These are phyloP conservation scores for Ogataea polymorpha DNA, from an alignment of 805 yeast species.

Conservation along the genomic window DNA sequence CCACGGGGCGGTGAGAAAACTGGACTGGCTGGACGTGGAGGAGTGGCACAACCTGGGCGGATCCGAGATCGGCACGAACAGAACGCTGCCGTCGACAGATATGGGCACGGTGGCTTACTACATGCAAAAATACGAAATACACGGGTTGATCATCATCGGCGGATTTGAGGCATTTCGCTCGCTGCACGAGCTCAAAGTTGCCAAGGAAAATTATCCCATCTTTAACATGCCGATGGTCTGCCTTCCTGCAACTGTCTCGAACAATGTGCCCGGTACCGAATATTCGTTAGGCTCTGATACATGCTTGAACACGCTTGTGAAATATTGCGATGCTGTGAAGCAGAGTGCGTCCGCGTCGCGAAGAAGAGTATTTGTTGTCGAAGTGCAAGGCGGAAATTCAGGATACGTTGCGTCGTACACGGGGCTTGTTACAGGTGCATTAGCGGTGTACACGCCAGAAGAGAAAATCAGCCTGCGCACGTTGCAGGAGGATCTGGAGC, in stretches of 20 bases:
- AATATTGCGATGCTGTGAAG: slow-evolving; percentile 92
- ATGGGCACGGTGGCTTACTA: slow-evolving; percentile 90
- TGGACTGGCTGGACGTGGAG: slow-evolving; percentile 83
- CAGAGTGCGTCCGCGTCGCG: slow-evolving; percentile 94
- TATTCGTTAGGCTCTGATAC: slow-evolving; percentile 95
- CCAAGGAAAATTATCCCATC: slow-evolving; percentile 78
- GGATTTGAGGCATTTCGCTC: slow-evolving; percentile 97
- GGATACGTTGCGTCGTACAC: slow-evolving; percentile 90
- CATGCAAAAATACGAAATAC: slow-evolving; percentile 82
- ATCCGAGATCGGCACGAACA: slow-evolving; percentile 94
- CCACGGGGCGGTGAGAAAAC: slow-evolving; percentile 75
- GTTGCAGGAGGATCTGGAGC: slow-evolving; percentile 71
- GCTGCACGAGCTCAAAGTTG: slow-evolving; percentile 73
- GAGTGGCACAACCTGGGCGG: slow-evolving; percentile 91
- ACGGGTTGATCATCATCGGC: slow-evolving; percentile 89
- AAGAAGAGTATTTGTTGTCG: slow-evolving; percentile 92
- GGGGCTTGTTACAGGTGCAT: slow-evolving; percentile 86
- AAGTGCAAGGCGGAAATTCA: slow-evolving; percentile 96
- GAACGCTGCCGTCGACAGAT: slow-evolving; percentile 79
- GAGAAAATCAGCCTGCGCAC: slow-evolving; percentile 65
- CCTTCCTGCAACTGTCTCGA: slow-evolving; percentile 93
- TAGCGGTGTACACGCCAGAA: slow-evolving; percentile 89
- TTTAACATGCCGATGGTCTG: slow-evolving; percentile 92
- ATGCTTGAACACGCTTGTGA: slow-evolving; percentile 84
- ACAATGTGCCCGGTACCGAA: slow-evolving; percentile 98